These are phyloP conservation scores for Alternaria burnsii DNA, from an alignment of 2,329 filamentous ascomycete species.

Conservation along the genomic window DNA sequence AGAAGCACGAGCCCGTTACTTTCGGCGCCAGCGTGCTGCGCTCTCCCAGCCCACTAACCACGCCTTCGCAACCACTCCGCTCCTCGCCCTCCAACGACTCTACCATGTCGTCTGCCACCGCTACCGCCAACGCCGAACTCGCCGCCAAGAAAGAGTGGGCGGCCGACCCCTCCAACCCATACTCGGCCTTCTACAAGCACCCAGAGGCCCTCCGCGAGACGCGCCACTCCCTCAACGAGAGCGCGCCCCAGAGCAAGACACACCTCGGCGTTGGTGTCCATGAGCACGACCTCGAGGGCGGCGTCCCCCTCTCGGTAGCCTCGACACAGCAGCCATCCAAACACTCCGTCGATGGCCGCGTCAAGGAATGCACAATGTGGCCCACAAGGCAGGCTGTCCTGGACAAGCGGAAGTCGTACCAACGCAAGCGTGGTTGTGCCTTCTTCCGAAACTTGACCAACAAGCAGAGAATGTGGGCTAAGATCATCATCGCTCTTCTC, in stretches of 20 bases:
- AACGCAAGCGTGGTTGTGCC: constrained; percentile 51
- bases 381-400: constrained; percentile 58
- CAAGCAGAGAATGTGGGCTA: constrained; percentile 55
- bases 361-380: constrained; percentile 63
- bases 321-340: constrained; percentile 53
- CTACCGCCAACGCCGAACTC: constrained; percentile 40
- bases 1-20: constrained; percentile 47
- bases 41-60: constrained; percentile 27
- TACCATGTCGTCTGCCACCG: constrained; percentile 45
- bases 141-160: constrained; percentile 36
- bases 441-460: constrained; percentile 53
- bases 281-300: constrained; percentile 54
- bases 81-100: constrained; percentile 46
- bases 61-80: constrained; percentile 33
- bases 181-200: constrained; percentile 60
- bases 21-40: constrained; percentile 56
- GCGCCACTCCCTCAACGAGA: constrained; percentile 51
- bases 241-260: constrained; percentile 38
- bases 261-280: constrained; percentile 42
- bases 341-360: constrained; percentile 52
- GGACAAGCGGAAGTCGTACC: constrained; percentile 52
- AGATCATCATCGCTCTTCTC: constrained; percentile 57
- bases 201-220: constrained; percentile 56
- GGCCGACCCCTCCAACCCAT: constrained; percentile 51
- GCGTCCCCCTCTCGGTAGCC: constrained; percentile 46